Evolutionary conservation across 768 basidiomycete species (phyloP).

Genomic region (Phaffia australis): DNA sequence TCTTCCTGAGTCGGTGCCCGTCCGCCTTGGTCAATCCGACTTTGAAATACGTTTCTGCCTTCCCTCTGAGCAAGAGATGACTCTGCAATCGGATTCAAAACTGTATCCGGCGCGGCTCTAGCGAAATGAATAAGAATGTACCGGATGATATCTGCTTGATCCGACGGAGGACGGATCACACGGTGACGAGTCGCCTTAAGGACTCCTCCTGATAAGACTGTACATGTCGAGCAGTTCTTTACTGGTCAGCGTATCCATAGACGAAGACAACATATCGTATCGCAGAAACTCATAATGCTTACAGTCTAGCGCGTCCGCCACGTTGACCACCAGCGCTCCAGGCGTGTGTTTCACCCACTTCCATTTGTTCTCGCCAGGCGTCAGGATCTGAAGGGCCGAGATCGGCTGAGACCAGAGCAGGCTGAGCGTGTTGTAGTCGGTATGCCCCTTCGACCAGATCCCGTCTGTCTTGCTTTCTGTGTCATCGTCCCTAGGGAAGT

Average conservation of each 20-base stretch:
- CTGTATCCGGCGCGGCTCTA: constrained; percentile 22
- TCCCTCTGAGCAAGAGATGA: constrained; percentile 27
- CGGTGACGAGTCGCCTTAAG: constrained; percentile 33
- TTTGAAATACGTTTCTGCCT: constrained; percentile 29
- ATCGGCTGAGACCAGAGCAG: constrained; percentile 33
- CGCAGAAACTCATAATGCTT: not conserved
- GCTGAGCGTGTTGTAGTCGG: constrained; percentile 31
- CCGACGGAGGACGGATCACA: constrained; percentile 29
- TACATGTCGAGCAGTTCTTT: not conserved
- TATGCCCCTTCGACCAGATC: constrained; percentile 31
- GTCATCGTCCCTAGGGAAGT: constrained; percentile 26
- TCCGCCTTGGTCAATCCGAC: constrained; percentile 28
- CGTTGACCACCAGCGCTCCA: constrained; percentile 33
- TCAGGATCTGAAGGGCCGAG: constrained; percentile 33
- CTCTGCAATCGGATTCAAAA: constrained; percentile 29
- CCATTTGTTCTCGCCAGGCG: constrained; percentile 30
- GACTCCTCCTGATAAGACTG: constrained; percentile 28
- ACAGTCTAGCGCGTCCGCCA: constrained; percentile 32
- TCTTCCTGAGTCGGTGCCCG: constrained; percentile 29
- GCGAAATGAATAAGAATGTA: constrained; percentile 30
- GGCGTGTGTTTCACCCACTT: constrained; percentile 30
- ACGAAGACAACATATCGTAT: not conserved
- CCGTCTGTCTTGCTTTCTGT: constrained; percentile 27
- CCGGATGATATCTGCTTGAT: constrained; percentile 30
- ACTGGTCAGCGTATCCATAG: not conserved